Base-by-base conservation (phyloP, 2,329 filamentous ascomycete species). In the Chalaropsis thielavioides region DNA sequence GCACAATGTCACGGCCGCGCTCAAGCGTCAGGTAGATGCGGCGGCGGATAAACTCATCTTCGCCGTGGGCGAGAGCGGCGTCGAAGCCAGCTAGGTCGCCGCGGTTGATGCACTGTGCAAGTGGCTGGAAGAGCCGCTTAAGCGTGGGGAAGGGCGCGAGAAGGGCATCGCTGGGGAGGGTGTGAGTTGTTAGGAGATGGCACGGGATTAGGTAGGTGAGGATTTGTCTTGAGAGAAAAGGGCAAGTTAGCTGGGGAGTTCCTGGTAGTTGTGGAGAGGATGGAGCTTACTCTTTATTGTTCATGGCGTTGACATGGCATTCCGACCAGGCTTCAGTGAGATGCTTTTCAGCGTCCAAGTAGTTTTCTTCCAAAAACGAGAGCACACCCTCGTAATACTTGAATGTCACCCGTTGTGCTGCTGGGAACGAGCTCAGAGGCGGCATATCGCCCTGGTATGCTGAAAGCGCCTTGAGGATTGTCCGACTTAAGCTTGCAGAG, bases 11-110 rank as follows among this genome's bases (percentile, higher is more conserved):
- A 61, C 94, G 87, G 13, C 90, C 90, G 54, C 94, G 84, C 73
- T 99, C 94, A 0, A 99, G 81, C 0, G 94, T 96, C 24, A 99
- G 82, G 74, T 97, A 99, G 70, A 99, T 95, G 56, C 92, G 88
- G 38, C 88, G 84, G 74, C 89, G 92, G 68, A 97, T 91, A 70
- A 97, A 96, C 69, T 94, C 89, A n/a, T 91, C 85, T 75, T 97
- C 92, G 31, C 89, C 88, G 7, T 86, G 83, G 61, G 86, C 81
- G 35, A 99, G 81, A 1, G 92, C 91, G 19, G 83, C 76, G 70
- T 96, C 92, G 71, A 97, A 97, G 11, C 85, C 88, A 62, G 85
- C 81, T 10, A 99, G 82, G 70, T 96, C 87, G 38, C 91, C 92
- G 66, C 79, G 82, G 70, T 88, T 89, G 73, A 99, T 95, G 73